These are phyloP conservation scores for Xerocomus cyaneibrunnescens DNA, from an alignment of 1,284 basidiomycete genomes.

Conservation along the genomic window DNA sequence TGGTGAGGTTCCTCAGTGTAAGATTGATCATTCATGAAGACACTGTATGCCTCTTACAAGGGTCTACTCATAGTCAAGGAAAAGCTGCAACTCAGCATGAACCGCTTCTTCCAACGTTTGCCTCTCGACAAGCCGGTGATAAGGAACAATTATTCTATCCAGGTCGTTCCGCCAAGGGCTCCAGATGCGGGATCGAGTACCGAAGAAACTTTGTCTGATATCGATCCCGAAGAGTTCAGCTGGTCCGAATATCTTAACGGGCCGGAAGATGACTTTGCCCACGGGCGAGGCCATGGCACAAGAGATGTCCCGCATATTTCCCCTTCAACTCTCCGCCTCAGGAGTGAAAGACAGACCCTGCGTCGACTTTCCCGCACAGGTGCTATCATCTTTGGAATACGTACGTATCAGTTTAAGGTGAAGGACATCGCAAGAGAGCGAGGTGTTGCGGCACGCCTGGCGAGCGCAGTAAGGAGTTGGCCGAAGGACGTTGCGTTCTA, in stretches of 20 bases:
- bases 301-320: conserved; percentile 26
- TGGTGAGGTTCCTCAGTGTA: conserved; percentile 72
- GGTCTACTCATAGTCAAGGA: conserved; percentile 49
- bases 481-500: conserved; percentile 61
- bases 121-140: conserved; percentile 66
- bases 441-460: conserved; percentile 66
- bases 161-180: conserved; percentile 43
- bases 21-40: conserved; percentile 24
- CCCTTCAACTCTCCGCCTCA: conserved; percentile 55
- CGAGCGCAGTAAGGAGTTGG: conserved; percentile 68
- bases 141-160: conserved; percentile 73
- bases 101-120: conserved; percentile 67
- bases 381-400: conserved; percentile 75
- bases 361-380: conserved; percentile 66
- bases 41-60: background rate
- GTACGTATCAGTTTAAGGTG: conserved; percentile 68
- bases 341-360: conserved; percentile 73
- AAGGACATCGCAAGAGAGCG: conserved; percentile 57
- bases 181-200: conserved; percentile 30
- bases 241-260: conserved; percentile 70
- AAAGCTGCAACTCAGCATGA: conserved; percentile 65
- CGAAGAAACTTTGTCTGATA: conserved; percentile 22
- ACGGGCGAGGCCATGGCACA: conserved; percentile 35
- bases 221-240: conserved; percentile 64
- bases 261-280: conserved; percentile 53